phyloP scores from a whole-genome alignment of 169 alveolate genomes.

The Theileria annulata region DNA sequence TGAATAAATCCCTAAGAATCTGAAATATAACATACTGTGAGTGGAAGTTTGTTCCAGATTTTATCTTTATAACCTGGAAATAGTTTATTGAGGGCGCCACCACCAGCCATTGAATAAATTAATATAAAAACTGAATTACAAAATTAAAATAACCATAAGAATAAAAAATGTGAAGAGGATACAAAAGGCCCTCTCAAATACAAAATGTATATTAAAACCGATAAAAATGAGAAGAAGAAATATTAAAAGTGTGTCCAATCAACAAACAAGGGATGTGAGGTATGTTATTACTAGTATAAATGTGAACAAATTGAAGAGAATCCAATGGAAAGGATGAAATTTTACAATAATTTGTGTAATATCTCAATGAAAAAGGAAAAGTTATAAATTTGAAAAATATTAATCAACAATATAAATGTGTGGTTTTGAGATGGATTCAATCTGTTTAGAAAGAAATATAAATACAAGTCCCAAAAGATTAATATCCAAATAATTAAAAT shows the following conservation, averaged over 20 bases:
- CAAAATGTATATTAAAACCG: neutral
- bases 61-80: constrained; percentile 86
- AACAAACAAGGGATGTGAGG: neutral
- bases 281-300: neutral
- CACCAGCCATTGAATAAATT: constrained; percentile 72
- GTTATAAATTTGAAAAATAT: neutral
- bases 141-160: neutral
- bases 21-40: constrained; percentile 64
- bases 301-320: neutral
- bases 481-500: constrained; percentile 7
- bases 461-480: neutral
- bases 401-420: neutral
- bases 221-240: neutral
- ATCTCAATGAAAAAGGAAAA: neutral
- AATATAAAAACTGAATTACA: neutral
- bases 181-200: neutral
- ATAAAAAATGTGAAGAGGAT: neutral
- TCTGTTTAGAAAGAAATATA: neutral
- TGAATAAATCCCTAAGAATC: neutral
- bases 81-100: constrained; percentile 82
- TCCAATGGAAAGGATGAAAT: neutral
- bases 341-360: neutral
- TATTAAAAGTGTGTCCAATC: neutral
- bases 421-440: neutral
- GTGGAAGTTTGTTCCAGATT: constrained; percentile 83